These are phyloP conservation scores for Penicillium coffeae DNA, from an alignment of 495 filamentous ascomycete species.

Conservation along the genomic window DNA sequence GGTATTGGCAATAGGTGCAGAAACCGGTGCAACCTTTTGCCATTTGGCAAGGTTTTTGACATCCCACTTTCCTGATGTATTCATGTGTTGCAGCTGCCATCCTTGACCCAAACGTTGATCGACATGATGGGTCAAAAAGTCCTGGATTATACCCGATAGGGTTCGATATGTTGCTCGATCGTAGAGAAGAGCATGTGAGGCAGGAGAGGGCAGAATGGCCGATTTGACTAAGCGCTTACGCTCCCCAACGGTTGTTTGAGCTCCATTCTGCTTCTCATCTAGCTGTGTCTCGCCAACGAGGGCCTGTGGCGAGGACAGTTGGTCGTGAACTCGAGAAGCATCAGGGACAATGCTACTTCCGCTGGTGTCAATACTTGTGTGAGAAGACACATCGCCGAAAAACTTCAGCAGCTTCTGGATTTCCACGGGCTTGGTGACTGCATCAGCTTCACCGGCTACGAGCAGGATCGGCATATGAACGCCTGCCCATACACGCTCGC, in stretches of 20 bases:
- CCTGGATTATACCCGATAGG: conserved; percentile 73
- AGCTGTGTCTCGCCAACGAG: conserved; percentile 23
- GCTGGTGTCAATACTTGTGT: conserved; percentile 33
- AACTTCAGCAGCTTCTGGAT: conserved; percentile 64
- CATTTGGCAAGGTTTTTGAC: conserved; percentile 95
- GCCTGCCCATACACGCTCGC: conserved; percentile 66
- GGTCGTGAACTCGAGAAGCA: conserved; percentile 36
- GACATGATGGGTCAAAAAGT: conserved; percentile 71
- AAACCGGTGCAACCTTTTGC: conserved; percentile 73
- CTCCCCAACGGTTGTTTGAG: conserved; percentile 6
- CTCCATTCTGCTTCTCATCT: conserved; percentile 12
- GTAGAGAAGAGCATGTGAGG: conserved; percentile 82
- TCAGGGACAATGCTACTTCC: conserved; percentile 45
- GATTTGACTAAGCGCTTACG: conserved; percentile 58
- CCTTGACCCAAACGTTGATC: conserved; percentile 74
- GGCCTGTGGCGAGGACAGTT: conserved; percentile 10
- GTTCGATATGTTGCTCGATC: conserved; percentile 70
- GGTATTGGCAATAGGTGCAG: conserved; percentile 64
- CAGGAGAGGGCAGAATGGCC: conserved; percentile 69
- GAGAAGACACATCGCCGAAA: conserved; percentile 38
- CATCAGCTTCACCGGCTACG: conserved; percentile 73
- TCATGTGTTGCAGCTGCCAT: conserved; percentile 87
- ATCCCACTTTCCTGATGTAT: conserved; percentile 91
- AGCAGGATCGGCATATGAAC: conserved; percentile 71
- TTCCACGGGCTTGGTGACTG: conserved; percentile 65